These are phyloP conservation scores for Musa balbisiana DNA, from an alignment of 202 grass and related monocot species.

Conservation along the genomic window DNA sequence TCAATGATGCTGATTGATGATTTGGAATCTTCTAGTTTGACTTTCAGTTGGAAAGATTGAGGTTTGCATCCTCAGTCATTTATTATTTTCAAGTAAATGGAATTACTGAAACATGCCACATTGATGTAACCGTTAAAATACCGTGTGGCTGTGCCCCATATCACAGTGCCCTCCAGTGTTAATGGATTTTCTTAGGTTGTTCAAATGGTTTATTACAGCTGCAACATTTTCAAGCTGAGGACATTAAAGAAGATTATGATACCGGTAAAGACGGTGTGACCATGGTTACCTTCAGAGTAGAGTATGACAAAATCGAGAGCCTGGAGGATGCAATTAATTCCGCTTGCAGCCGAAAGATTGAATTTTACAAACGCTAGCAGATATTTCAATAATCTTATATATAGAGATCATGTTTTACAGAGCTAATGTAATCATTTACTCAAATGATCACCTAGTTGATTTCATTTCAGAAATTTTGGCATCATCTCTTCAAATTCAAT, in stretches of 20 bases:
- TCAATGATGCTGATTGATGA: no score
- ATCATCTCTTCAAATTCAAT: no score
- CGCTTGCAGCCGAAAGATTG: constrained; percentile 78
- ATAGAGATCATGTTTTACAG: no score
- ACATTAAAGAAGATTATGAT: constrained; percentile 94
- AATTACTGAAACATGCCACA: no score
- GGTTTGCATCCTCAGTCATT: no score
- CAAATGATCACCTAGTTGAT: neutral
- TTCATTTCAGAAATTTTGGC: neutral
- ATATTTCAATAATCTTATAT: no score
- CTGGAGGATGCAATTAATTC: constrained; percentile 74
- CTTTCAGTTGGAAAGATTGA: no score
- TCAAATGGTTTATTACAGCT: constrained; percentile 37
- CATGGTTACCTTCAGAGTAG: constrained; percentile 76
- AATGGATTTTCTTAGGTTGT: neutral
- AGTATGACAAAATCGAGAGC: constrained; percentile 69
- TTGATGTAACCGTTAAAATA: no score
- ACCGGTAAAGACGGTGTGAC: constrained; percentile 78
- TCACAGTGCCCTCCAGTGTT: neutral
- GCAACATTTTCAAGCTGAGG: constrained; percentile 75
- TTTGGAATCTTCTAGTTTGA: no score
- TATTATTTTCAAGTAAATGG: no score
- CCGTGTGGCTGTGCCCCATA: neutral
- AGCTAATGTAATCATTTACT: neutral
- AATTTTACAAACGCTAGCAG: constrained; percentile 32